Percentiles rank a stretch among this genome's conserved stretches.
Conservation (phyloP, 257 asterid species). For the Buddleja alternifolia region DNA sequence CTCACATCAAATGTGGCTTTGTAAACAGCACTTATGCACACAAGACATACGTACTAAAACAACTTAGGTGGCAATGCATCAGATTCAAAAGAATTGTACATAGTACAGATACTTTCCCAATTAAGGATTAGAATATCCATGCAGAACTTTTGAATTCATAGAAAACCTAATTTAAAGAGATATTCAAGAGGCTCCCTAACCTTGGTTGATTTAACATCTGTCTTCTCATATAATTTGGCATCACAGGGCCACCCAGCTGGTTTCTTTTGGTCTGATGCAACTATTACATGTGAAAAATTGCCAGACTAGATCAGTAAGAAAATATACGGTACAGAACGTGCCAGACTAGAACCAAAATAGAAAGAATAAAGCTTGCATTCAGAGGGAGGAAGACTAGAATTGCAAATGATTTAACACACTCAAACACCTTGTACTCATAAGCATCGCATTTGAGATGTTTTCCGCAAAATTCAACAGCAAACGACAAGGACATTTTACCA, state of each 20-base stretch:
- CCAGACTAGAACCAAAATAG: background rate
- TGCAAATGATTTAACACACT: constrained; percentile 21
- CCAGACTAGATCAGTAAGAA: constrained; percentile 32
- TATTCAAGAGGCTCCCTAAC: constrained; percentile 43
- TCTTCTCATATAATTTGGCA: constrained; percentile 55
- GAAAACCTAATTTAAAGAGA: constrained; percentile 5
- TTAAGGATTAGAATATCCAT: constrained; percentile 14
- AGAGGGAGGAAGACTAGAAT: background rate
- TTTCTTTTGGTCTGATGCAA: constrained; percentile 56
- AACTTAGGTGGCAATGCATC: background rate
- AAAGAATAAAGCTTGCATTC: constrained; percentile 5
- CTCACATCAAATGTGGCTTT: background rate
- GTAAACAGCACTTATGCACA: background rate
- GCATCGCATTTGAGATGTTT: background rate
- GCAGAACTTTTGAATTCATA: background rate
- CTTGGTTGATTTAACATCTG: constrained; percentile 64
- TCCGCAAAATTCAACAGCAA: constrained; percentile 15
- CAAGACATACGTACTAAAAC: background rate
- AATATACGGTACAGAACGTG: background rate
- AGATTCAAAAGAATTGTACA: background rate
- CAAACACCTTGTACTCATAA: constrained; percentile 12
- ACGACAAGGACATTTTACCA: background rate
- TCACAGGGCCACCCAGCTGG: constrained; percentile 55
- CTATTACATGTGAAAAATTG: constrained; percentile 42
- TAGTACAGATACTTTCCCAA: constrained; percentile 7